A percentile compares a stretch with the other conserved stretches of the same genome.
These are phyloP conservation scores for Phenoliferia sp. DNA, from an alignment of 1,284 basidiomycete genomes.

Conservation along the genomic window DNA sequence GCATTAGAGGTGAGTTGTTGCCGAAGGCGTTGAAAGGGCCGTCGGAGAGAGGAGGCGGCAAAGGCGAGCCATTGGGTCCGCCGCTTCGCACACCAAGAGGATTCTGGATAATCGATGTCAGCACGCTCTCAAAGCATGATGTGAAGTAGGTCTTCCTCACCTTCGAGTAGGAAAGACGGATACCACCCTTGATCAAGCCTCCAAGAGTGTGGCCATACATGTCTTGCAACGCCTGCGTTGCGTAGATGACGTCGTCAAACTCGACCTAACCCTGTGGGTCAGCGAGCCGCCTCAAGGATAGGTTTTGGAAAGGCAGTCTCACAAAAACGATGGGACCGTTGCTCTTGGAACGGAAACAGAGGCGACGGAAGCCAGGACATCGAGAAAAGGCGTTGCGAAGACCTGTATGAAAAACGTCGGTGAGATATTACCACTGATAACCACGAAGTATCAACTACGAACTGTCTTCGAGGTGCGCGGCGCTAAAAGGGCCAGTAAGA, in stretches of 20 bases:
- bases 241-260: slow-evolving; percentile 85
- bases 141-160: neutral
- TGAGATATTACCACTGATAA: neutral
- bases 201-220: slow-evolving; percentile 86
- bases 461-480: slow-evolving; percentile 31
- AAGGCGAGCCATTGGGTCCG: neutral
- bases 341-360: slow-evolving; percentile 85
- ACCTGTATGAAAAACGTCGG: slow-evolving; percentile 60
- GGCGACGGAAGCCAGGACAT: slow-evolving; percentile 77
- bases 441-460: neutral
- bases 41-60: neutral
- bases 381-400: slow-evolving; percentile 73
- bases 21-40: neutral
- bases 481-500: slow-evolving; percentile 28
- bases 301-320: neutral
- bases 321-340: slow-evolving; percentile 31
- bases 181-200: slow-evolving; percentile 88
- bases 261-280: slow-evolving; percentile 41
- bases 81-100: slow-evolving; percentile 28
- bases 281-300: neutral
- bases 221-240: slow-evolving; percentile 77
- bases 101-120: slow-evolving; percentile 12
- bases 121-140: neutral
- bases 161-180: slow-evolving; percentile 92
- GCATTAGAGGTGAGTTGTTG: neutral